These are phyloP conservation scores for Boletus rufocinnamomeus DNA, from an alignment of 768 basidiomycete species.

Conservation along the genomic window DNA sequence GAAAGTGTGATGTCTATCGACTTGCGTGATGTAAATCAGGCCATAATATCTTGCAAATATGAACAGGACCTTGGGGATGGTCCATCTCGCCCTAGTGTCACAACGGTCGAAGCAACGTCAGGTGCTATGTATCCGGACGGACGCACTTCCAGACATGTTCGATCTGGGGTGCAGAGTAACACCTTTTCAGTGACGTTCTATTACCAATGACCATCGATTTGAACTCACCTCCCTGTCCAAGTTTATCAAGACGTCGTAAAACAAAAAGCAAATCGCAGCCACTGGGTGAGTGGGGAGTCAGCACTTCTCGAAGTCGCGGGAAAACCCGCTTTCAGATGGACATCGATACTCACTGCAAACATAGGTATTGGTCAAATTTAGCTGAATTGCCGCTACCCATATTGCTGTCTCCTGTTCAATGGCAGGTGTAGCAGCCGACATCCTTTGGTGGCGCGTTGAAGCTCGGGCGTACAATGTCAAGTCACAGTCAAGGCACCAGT, in stretches of 20 bases:
- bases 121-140: background rate
- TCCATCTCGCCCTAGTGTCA: background rate
- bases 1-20: no score
- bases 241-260: conserved; percentile 1
- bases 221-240: background rate
- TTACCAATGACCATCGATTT: background rate
- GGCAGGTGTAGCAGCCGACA: background rate
- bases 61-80: background rate
- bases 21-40: background rate
- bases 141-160: background rate
- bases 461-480: background rate
- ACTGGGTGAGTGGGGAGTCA: background rate
- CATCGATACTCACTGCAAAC: background rate
- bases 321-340: background rate
- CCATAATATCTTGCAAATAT: background rate
- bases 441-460: background rate
- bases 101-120: background rate
- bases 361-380: background rate
- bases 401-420: background rate
- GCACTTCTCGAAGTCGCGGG: background rate
- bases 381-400: background rate
- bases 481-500: background rate
- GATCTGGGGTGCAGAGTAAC: background rate
- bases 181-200: background rate
- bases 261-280: background rate